Evolutionary conservation across 148 eudicot species (phyloP).

Genomic region (Euryodendron excelsum): DNA sequence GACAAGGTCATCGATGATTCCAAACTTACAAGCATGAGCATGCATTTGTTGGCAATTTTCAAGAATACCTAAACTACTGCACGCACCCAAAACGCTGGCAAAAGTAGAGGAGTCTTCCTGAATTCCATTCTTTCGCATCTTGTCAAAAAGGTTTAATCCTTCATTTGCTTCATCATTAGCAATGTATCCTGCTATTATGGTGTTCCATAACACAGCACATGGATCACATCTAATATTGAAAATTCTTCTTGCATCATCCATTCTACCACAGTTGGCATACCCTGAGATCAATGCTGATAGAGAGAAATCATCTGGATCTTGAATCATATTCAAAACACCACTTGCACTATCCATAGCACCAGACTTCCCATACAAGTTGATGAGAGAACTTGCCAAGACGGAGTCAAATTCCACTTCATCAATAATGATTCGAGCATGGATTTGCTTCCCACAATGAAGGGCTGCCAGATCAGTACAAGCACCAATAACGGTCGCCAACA

Average conservation of each 20-base stretch:
- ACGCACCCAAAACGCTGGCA: slow-evolving; percentile 59
- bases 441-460: slow-evolving; percentile 67
- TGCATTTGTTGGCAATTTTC: slow-evolving; percentile 63
- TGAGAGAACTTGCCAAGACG: slow-evolving; percentile 72
- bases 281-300: slow-evolving; percentile 82
- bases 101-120: slow-evolving; percentile 61
- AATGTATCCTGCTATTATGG: slow-evolving; percentile 76
- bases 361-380: slow-evolving; percentile 80
- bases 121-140: slow-evolving; percentile 49
- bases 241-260: slow-evolving; percentile 62
- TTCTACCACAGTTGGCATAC: slow-evolving; percentile 58
- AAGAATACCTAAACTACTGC: slow-evolving; percentile 41
- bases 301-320: slow-evolving; percentile 64
- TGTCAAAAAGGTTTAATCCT: slow-evolving; percentile 45
- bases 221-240: slow-evolving; percentile 38
- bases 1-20: slow-evolving; percentile 45
- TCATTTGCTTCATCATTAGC: slow-evolving; percentile 39
- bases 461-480: slow-evolving; percentile 68
- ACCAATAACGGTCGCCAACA: slow-evolving; percentile 64
- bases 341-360: slow-evolving; percentile 62
- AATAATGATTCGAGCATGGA: slow-evolving; percentile 59
- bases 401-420: slow-evolving; percentile 60
- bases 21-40: slow-evolving; percentile 49
- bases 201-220: slow-evolving; percentile 71
- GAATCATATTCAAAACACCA: slow-evolving; percentile 37